Evolutionary conservation across 164 flowering plant genomes (phyloP), one percentile per base, ranked within the genome.

Genomic region (Paratinospora sagittata): DNA sequence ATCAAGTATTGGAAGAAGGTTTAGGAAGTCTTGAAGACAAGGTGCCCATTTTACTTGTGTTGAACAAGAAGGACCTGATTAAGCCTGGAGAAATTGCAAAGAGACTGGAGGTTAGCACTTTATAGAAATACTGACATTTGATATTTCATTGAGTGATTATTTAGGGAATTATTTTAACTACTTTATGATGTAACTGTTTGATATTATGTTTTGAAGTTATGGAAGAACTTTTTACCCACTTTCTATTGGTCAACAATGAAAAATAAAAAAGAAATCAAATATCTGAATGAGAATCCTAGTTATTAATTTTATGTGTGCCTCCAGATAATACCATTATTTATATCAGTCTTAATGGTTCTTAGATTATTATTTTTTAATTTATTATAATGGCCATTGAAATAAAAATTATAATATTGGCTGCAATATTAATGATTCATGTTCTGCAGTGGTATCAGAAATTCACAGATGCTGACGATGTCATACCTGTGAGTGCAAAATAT

Each of bases 71-170:
- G 81, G 98, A 96, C 76, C 77, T 90, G 72, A 91, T 96, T 65
- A 96, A 90, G 80, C 97, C 98, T 74, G 98, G 99, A 70, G 98
- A 96, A 87, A 83, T 93, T 74, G 97, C 93, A 66, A 93, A 91
- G 85, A 93, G 85, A 77, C 83, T 96, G 47, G 85, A 91, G 98
- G 99, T 96, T 36, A 71, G 83, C 49, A 70, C 39, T 49, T 24
- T 43, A 4, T n/a, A 9, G 39, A 13, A 68, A 12, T 2, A 19
- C 36, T 27, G 3, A 9, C 17, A 68, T 27, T 52, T 45, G 23
- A 27, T 34, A 65, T 19, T 65, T 21, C 19, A 39, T 39, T 52
- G 58, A 52, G 19, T 21, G n/a, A 47, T 52, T 52, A 16, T 2
- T 4, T 19, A 2, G 19, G 58, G 21, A 52, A 6, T 52, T 52